Conservation (phyloP, 306 rosid species). For the Vicia villosa region DNA sequence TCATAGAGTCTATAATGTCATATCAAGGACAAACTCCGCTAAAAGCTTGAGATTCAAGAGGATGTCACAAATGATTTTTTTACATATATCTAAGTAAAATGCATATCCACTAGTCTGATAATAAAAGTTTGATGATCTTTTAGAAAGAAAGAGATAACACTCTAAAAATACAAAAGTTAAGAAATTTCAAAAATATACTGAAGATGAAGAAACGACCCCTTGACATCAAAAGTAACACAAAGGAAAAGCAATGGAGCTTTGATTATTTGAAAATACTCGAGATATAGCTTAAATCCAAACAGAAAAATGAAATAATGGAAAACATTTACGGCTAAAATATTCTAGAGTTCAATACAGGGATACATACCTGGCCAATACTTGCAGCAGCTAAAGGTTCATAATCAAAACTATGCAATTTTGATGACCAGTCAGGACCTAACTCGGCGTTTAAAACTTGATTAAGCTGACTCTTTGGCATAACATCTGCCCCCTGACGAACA, state of each 20-base stretch:
- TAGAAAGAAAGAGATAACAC: not conserved
- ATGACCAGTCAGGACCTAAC: conserved; percentile 80
- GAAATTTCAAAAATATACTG: not conserved
- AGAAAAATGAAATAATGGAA: conserved; percentile 13
- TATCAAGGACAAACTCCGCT: not conserved
- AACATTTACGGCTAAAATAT: conserved; percentile 1
- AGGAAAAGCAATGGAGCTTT: too few relatives aligned
- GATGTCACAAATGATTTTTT: not conserved
- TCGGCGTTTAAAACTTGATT: conserved; percentile 85
- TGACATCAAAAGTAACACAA: too few relatives aligned
- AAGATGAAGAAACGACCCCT: too few relatives aligned
- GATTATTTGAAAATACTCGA: too few relatives aligned
- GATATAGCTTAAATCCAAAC: too few relatives aligned
- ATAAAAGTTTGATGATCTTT: conserved; percentile 6
- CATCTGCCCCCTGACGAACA: conserved; percentile 99
- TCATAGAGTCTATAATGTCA: conserved; percentile 7
- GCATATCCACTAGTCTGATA: conserved; percentile 3
- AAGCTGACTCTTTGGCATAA: conserved; percentile 88
- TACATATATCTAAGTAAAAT: conserved; percentile 11
- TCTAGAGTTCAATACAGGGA: conserved; percentile 9
- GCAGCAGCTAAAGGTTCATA: conserved; percentile 96
- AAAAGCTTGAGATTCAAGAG: not conserved
- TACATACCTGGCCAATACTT: conserved; percentile 91
- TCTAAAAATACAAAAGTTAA: conserved; percentile 14
- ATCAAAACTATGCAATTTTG: conserved; percentile 76